Conservation (phyloP, 768 basidiomycete species). For the Infundibulicybe gibba region DNA sequence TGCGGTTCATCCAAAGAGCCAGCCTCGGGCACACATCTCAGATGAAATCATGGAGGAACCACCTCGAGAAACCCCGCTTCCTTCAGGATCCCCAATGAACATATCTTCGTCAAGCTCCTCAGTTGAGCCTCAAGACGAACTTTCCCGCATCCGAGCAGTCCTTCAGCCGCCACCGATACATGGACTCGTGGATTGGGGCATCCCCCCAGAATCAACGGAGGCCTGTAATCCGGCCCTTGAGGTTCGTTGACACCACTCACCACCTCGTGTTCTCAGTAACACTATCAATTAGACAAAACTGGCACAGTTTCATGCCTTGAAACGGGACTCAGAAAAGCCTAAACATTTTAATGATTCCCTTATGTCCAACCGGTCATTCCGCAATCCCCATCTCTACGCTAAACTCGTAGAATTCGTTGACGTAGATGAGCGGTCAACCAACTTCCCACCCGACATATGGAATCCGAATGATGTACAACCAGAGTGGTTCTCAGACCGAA, state of each 20-base stretch:
- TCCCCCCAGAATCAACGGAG: slow-evolving; percentile 53
- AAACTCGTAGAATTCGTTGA: slow-evolving; percentile 94
- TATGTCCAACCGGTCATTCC: slow-evolving; percentile 89
- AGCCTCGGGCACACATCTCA: slow-evolving; percentile 45
- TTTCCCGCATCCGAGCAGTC: slow-evolving; percentile 49
- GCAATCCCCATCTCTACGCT: slow-evolving; percentile 94
- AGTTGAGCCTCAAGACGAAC: slow-evolving; percentile 39
- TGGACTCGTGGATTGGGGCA: slow-evolving; percentile 72
- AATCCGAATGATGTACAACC: slow-evolving; percentile 58
- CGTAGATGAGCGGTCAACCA: slow-evolving; percentile 83
- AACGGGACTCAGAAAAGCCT: slow-evolving; percentile 55
- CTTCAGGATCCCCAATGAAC: slow-evolving; percentile 14
- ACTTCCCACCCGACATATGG: slow-evolving; percentile 77
- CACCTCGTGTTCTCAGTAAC: not conserved
- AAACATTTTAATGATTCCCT: slow-evolving; percentile 96
- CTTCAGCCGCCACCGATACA: slow-evolving; percentile 63
- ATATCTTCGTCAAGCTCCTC: slow-evolving; percentile 14
- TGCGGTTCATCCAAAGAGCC: slow-evolving; percentile 40
- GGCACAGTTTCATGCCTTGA: slow-evolving; percentile 71
- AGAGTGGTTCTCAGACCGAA: slow-evolving; percentile 74
- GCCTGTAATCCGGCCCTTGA: slow-evolving; percentile 62
- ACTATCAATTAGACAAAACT: slow-evolving; percentile 64
- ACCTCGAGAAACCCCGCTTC: slow-evolving; percentile 3
- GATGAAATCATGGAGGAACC: slow-evolving; percentile 31
- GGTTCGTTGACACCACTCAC: slow-evolving; percentile 30